These are phyloP conservation scores for Sclerotinia borealis DNA, from an alignment of 2,329 filamentous ascomycete species.

Conservation along the genomic window DNA sequence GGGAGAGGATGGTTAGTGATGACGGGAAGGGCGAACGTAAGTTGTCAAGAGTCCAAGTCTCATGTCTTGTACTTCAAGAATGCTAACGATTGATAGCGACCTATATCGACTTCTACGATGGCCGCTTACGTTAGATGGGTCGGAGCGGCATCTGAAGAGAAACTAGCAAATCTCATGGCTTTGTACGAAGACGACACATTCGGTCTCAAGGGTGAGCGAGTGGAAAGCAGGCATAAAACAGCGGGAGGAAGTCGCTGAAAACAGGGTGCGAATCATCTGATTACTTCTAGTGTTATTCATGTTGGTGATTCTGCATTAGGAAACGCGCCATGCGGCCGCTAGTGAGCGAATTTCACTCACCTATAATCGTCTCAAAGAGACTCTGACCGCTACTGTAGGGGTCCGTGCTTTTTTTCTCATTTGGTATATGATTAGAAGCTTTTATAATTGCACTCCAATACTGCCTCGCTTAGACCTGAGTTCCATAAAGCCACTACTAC, in stretches of 20 bases:
- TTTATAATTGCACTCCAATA: too few species aligned
- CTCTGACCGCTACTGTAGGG: too few species aligned
- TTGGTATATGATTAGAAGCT: too few species aligned
- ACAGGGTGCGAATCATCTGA: too few species aligned
- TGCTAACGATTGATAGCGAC: slow-evolving; percentile 13
- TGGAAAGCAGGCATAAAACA: neutral
- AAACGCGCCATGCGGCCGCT: slow-evolving; percentile 12
- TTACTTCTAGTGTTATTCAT: slow-evolving; percentile 11
- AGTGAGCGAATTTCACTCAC: too few species aligned
- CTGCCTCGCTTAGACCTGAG: too few species aligned
- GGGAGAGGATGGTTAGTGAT: slow-evolving; percentile 19
- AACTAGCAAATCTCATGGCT: slow-evolving; percentile 14
- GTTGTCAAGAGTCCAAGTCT: neutral
- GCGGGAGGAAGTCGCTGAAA: neutral
- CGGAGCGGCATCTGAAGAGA: slow-evolving; percentile 16
- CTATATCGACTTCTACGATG: slow-evolving; percentile 21
- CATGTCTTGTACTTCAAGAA: neutral
- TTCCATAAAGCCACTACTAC: too few species aligned
- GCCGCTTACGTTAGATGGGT: slow-evolving; percentile 17
- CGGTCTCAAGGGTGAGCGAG: neutral
- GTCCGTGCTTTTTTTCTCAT: too few species aligned
- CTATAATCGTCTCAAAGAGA: too few species aligned
- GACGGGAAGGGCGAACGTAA: slow-evolving; percentile 21
- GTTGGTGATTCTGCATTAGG: slow-evolving; percentile 13
- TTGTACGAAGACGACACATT: slow-evolving; percentile 23